Conservation (phyloP, 2,329 filamentous ascomycete genomes). For the Claviceps digitariae region DNA sequence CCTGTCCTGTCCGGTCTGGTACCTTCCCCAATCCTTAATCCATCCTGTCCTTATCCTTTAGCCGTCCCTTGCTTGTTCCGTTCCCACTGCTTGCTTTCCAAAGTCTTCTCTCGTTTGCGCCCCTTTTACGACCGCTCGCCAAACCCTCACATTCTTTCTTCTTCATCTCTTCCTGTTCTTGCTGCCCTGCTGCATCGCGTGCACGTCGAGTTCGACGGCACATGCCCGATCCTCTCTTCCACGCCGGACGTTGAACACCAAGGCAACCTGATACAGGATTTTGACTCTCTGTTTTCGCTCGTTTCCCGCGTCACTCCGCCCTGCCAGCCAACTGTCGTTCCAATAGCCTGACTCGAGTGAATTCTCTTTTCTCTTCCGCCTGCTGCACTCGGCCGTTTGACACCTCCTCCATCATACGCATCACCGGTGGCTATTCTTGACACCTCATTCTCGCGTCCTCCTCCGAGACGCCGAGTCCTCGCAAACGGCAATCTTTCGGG, state of each 20-base stretch:
- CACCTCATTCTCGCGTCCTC: background rate
- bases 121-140: background rate
- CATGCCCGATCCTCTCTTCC: background rate
- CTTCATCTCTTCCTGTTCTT: background rate
- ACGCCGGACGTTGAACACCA: constrained; percentile 3
- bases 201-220: background rate
- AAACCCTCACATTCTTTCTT: background rate
- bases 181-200: background rate
- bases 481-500: background rate
- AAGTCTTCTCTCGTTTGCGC: background rate
- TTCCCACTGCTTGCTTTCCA: background rate
- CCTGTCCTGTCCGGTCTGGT: no score
- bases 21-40: background rate
- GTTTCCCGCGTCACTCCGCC: background rate
- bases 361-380: background rate
- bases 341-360: background rate
- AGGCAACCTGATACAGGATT: background rate
- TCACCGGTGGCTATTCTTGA: background rate
- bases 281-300: background rate
- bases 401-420: background rate
- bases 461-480: background rate
- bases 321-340: constrained; percentile 1
- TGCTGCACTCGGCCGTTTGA: background rate
- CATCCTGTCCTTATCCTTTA: background rate
- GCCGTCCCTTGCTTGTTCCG: background rate